These are phyloP conservation scores for Crepidotus variabilis DNA, from an alignment of 768 basidiomycete genomes.

Conservation along the genomic window DNA sequence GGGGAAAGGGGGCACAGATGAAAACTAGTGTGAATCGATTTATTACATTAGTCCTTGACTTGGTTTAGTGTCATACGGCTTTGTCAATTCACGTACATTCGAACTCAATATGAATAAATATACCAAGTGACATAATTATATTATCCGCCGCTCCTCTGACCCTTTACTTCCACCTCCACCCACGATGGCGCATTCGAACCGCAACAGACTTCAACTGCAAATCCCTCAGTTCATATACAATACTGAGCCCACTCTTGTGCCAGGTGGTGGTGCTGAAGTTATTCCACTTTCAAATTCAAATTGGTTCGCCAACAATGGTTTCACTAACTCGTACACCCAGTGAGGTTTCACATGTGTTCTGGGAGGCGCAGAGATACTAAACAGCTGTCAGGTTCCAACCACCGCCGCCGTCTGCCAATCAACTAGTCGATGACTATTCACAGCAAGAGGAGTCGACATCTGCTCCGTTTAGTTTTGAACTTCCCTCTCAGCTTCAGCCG, in stretches of 20 bases:
- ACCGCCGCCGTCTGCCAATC: background rate
- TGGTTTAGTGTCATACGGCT: conserved; percentile 6
- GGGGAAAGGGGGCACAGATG: conserved; percentile 83
- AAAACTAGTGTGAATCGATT: conserved; percentile 21
- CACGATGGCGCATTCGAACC: conserved; percentile 7
- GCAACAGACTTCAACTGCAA: conserved; percentile 39
- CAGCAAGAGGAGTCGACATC: conserved; percentile 3
- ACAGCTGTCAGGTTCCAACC: background rate
- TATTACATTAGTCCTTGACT: conserved; percentile 8
- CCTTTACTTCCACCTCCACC: conserved; percentile 15
- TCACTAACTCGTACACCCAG: conserved; percentile 16
- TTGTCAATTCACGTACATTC: conserved; percentile 8
- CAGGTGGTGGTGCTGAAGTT: conserved; percentile 73
- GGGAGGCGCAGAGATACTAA: background rate
- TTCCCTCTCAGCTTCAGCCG: background rate
- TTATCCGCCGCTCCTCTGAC: conserved; percentile 11
- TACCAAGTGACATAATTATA: background rate
- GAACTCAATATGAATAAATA: background rate
- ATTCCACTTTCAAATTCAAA: conserved; percentile 43
- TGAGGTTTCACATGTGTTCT: background rate
- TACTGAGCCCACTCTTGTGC: conserved; percentile 57
- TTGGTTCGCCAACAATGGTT: conserved; percentile 52
- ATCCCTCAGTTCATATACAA: conserved; percentile 62
- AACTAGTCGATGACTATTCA: background rate
- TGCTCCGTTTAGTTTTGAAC: conserved; percentile 22